Base-by-base conservation (phyloP, 192 early-diverging fungal species). In the Coemansia sp. region DNA sequence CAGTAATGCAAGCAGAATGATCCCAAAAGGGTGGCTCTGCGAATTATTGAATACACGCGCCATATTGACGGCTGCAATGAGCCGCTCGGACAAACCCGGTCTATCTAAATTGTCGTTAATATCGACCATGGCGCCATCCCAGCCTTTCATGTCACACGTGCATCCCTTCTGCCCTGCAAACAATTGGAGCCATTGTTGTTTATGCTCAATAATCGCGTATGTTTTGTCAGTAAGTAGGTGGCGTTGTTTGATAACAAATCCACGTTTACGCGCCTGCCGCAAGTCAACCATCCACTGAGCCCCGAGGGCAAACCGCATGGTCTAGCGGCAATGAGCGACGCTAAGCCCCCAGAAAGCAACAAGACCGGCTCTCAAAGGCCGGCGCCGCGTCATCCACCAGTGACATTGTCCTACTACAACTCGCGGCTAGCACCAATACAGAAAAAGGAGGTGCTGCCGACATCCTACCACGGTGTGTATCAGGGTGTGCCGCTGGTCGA, bases 401-500 rank as follows among this genome's bases (percentile, higher is more conserved):
- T 60, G 23, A 57, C 57, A 18, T 21, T 59, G 31, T 42, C 71
- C 20, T 79, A 57, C 62, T 79, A 79, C 57, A 79, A 79, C 50
- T 65, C 77, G 18, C 67, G 77, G 3, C 43, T 79, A 16, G 53
- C 63, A 1, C 77, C 77, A 13, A 62, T 74, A 18, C 71, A 45
- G 21, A 60, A 64, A 39, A 67, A 63, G 3, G 35, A 71, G 10
- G 48, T 59, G 21, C 37, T 60, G 57, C 69, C 68, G 9, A 66
- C 55, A 18, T 28, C 64, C 26, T 71, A 74, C 55, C 70, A 64
- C 28, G 65, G 62, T 40, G 63, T 56, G 18, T 79, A 59, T 43
- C 67, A 79, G 68, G 77, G 71, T 20, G 68, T 74, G 28, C 77
- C 77, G 34, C 39, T 74, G 24, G 53, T 60, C 13, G 65, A 66